A percentile compares a stretch with the other conserved stretches of the same genome.
phyloP scores from a whole-genome alignment of 805 yeast species.

The Candida ulmi region DNA sequence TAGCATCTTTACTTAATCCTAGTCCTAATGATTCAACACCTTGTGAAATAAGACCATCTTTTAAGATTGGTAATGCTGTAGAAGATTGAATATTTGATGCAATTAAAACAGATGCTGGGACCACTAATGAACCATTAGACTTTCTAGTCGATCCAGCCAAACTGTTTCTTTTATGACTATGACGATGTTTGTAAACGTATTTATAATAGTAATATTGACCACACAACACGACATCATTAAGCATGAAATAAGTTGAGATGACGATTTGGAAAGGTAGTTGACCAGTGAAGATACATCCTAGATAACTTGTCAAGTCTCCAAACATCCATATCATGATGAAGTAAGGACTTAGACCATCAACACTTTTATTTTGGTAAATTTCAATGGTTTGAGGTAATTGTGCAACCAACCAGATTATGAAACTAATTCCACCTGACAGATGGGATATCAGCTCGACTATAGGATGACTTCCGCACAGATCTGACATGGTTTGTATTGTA shows the following conservation, averaged over 20 bases:
- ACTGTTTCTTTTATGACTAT: slow-evolving; percentile 17
- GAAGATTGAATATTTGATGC: slow-evolving; percentile 22
- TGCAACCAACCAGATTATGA: slow-evolving; percentile 39
- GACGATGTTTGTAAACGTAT: slow-evolving; percentile 26
- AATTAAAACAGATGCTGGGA: slow-evolving; percentile 19
- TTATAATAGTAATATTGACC: slow-evolving; percentile 70
- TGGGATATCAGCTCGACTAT: slow-evolving; percentile 22
- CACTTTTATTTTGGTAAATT: slow-evolving; percentile 50
- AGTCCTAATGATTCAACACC: neutral
- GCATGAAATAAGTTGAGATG: slow-evolving; percentile 66
- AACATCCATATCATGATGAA: slow-evolving; percentile 40
- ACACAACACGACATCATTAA: slow-evolving; percentile 62
- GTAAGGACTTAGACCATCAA: slow-evolving; percentile 52
- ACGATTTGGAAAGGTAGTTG: slow-evolving; percentile 79
- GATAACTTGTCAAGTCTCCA: slow-evolving; percentile 43
- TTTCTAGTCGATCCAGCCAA: slow-evolving; percentile 2
- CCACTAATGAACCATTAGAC: slow-evolving; percentile 11
- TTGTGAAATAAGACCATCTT: neutral
- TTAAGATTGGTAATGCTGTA: slow-evolving; percentile 12
- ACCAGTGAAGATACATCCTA: slow-evolving; percentile 70
- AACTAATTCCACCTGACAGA: slow-evolving; percentile 39
- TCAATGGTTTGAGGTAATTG: slow-evolving; percentile 54
- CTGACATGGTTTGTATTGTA: neutral
- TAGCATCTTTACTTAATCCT: neutral
- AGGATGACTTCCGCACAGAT: slow-evolving; percentile 10